Evolutionary conservation across 352 stramenopile genomes (phyloP), one percentile per base, ranked within the genome.

Genomic region (Globisporangium heterothallicum): DNA sequence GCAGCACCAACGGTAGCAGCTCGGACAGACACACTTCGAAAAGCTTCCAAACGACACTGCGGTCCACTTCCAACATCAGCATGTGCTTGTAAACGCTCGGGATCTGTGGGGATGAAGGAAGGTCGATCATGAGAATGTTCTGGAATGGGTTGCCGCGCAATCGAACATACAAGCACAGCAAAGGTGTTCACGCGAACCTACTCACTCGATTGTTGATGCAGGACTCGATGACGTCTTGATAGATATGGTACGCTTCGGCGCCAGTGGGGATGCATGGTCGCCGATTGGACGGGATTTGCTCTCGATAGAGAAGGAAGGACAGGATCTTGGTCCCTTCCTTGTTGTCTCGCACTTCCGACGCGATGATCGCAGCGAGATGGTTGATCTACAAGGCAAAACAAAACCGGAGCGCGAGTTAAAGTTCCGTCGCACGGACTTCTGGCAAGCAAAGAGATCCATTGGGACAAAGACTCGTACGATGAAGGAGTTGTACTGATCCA

Each of bases 231-330:
- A 78, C 44, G 35, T 83, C 68, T 0, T 61, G 64, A 45, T 73
- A 77, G 30, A 83, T 76, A 4, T 54, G 50, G 25, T 56, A 66
- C 2, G 70, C 56, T 26, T 74, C 61, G 2, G 35, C 50, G 9
- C 66, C 66, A 12, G 60, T 70, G 4, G 72, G 66, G 22, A 79
- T 74, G 32, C 68, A 77, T 10, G 68, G 53, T 8, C 67, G 64
- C 7, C 58, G 51, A 51, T 83, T 78, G 12, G 66, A 69, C 35
- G 66, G 48, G 26, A 70, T 70, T 43, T 78, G 68, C 29, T 83
- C 72, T 6, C 72, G 65, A 56, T 78, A 83, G 0, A 83, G 42
- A 19, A 83, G 62, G 44, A 83, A 79, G 0, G 68, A 70, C 12
- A 83, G 42, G 4, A 83, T 49, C 36, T 73, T 77, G 49, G 48